Conservation (phyloP, 495 filamentous ascomycete genomes). For the Neurospora sp. region DNA sequence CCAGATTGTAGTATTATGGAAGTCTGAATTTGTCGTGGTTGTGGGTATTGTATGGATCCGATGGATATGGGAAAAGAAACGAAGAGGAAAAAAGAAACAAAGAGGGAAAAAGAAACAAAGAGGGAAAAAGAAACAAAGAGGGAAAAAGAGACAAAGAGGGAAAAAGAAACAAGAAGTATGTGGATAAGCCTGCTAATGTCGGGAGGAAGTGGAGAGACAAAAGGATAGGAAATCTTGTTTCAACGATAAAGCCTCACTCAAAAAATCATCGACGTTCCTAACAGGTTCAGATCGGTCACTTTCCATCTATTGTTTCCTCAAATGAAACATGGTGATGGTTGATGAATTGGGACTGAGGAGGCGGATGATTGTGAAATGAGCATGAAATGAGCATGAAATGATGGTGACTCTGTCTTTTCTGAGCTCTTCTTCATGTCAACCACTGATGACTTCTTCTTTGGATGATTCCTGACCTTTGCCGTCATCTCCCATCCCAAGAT, state of each 20-base stretch:
- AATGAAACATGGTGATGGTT: background rate
- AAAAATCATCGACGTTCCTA: background rate
- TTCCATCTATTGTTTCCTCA: background rate
- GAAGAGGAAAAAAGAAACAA: background rate
- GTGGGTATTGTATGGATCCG: background rate
- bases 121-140: background rate
- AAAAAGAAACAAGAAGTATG: background rate
- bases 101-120: background rate
- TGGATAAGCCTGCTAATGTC: background rate
- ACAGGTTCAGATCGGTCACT: background rate
- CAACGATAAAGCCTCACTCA: background rate
- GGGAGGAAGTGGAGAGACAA: background rate
- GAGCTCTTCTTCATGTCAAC: background rate
- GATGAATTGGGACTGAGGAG: background rate
- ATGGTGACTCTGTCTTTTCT: background rate
- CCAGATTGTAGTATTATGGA: background rate
- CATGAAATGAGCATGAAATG: background rate
- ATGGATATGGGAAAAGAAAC: background rate
- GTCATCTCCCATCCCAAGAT: background rate
- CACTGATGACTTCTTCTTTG: background rate
- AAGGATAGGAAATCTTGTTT: background rate
- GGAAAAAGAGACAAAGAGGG: background rate
- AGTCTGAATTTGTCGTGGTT: background rate
- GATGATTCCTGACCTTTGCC: background rate
- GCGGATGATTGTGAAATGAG: background rate